Conservation (phyloP, 345 rosid genomes). For the Pistacia atlantica region DNA sequence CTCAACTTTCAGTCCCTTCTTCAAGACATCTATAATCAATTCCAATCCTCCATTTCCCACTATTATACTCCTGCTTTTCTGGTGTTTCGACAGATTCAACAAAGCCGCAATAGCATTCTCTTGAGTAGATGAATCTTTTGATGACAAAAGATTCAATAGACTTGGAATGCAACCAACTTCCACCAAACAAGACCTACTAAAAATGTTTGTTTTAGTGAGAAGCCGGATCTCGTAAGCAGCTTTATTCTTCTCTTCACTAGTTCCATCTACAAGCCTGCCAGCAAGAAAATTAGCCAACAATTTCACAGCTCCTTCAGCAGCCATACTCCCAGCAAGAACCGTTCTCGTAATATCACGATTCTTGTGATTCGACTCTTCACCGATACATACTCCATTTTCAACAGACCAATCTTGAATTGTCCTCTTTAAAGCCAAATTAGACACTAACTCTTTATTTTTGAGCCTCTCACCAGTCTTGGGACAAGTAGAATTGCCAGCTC, state of each 20-base stretch:
- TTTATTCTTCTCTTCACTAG: conserved; percentile 39
- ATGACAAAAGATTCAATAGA: conserved; percentile 46
- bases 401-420: conserved; percentile 47
- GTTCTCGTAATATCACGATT: conserved; percentile 39
- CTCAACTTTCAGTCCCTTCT: conserved; percentile 52
- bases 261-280: conserved; percentile 43
- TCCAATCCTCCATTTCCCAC: conserved; percentile 56
- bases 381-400: conserved; percentile 41
- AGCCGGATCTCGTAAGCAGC: conserved; percentile 68
- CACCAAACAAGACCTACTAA: conserved; percentile 66
- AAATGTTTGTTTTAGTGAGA: conserved; percentile 66
- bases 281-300: conserved; percentile 52
- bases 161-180: conserved; percentile 56
- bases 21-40: conserved; percentile 45
- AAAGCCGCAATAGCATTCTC: conserved; percentile 72
- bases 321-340: conserved; percentile 47
- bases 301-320: conserved; percentile 56
- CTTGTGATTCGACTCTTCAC: conserved; percentile 31
- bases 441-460: conserved; percentile 37
- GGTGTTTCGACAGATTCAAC: conserved; percentile 71
- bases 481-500: conserved; percentile 62
- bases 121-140: conserved; percentile 43
- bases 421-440: conserved; percentile 51
- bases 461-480: conserved; percentile 72
- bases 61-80: conserved; percentile 47